phyloP scores from a whole-genome alignment of 2,329 filamentous ascomycete species.

The Berkeleyomyces rouxiae region DNA sequence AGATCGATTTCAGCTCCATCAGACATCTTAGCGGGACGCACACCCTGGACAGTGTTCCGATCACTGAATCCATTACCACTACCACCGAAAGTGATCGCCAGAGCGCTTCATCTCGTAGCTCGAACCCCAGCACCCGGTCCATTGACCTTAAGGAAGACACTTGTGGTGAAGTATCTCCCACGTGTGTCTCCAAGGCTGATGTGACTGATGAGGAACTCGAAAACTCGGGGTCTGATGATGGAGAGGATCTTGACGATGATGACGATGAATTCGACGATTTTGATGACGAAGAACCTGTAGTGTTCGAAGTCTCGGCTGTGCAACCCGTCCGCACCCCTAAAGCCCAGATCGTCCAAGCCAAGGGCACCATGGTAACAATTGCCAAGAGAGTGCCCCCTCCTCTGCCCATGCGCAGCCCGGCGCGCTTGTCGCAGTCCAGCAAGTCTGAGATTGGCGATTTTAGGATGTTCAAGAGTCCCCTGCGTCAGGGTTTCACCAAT shows the following conservation, averaged over 20 bases:
- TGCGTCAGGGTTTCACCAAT: constrained; percentile 30
- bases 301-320: constrained; percentile 43
- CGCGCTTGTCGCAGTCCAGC: constrained; percentile 37
- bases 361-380: constrained; percentile 70
- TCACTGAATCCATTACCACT: constrained; percentile 12
- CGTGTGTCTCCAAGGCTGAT: no score
- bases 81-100: constrained; percentile 12
- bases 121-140: constrained; percentile 11
- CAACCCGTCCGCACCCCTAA: constrained; percentile 39
- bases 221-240: neutral
- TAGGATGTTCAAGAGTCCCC: constrained; percentile 30
- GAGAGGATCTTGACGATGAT: constrained; percentile 25
- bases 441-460: constrained; percentile 47
- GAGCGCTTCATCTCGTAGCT: constrained; percentile 12
- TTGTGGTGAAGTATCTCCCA: neutral
- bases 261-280: constrained; percentile 32
- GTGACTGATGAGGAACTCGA: neutral
- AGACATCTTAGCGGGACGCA: constrained; percentile 28
- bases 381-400: constrained; percentile 64
- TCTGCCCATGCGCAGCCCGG: constrained; percentile 61
- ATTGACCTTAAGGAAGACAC: constrained; percentile 10
- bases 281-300: constrained; percentile 46
- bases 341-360: constrained; percentile 49
- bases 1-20: constrained; percentile 36
- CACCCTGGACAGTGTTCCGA: constrained; percentile 20